Percentiles rank a stretch among this genome's conserved stretches.
These are phyloP conservation scores for Sugiyamaella japonica DNA, from an alignment of 1,139 yeast species.

Conservation along the genomic window DNA sequence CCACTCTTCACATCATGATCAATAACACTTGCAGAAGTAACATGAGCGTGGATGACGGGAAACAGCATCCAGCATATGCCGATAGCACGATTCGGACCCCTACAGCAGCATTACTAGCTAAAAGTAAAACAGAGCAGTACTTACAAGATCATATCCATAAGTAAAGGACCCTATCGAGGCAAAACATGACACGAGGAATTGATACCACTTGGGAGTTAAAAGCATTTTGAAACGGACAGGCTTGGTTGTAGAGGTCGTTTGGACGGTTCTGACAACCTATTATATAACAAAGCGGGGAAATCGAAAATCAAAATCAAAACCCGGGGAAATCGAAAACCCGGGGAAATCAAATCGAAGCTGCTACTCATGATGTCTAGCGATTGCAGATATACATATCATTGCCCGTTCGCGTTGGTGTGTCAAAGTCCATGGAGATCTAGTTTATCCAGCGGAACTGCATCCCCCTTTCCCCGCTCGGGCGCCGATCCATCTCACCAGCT, in stretches of 20 bases:
- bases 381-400: not conserved
- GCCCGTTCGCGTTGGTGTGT: not conserved
- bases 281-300: not conserved
- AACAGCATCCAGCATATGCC: too few species aligned
- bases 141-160: conserved; percentile 86
- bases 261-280: not conserved
- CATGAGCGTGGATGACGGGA: too few species aligned
- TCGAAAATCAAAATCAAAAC: not conserved
- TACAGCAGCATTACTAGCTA: not conserved
- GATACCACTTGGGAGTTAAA: not conserved
- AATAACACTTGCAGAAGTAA: too few species aligned
- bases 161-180: conserved; percentile 90
- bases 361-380: too few species aligned
- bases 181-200: conserved; percentile 30
- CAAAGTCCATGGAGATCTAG: too few species aligned
- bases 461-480: too few species aligned
- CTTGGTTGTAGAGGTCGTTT: too few species aligned
- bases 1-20: too few species aligned
- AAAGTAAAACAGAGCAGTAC: not conserved
- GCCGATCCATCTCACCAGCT: too few species aligned
- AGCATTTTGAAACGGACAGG: not conserved
- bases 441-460: too few species aligned
- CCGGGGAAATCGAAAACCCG: too few species aligned
- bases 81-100: not conserved
- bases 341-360: too few species aligned